Percentiles rank a stretch among this genome's conserved stretches.
These are phyloP conservation scores for Penicillium sp. DNA, from an alignment of 2,329 filamentous ascomycete genomes.

Conservation along the genomic window DNA sequence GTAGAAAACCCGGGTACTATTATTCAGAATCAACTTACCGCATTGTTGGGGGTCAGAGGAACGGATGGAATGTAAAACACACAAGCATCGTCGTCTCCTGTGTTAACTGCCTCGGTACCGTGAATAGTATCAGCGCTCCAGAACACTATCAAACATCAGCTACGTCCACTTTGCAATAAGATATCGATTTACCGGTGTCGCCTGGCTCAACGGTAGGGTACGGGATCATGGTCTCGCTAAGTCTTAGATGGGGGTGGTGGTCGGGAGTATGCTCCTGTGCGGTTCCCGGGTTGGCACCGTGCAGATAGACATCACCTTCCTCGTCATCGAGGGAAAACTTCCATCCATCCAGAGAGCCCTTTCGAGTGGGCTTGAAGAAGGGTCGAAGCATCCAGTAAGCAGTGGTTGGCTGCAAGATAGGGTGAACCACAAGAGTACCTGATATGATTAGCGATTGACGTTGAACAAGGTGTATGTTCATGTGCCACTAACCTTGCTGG, in stretches of 20 bases:
- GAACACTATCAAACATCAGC: background rate
- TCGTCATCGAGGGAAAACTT: background rate
- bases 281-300: background rate
- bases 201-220: background rate
- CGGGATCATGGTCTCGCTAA: background rate
- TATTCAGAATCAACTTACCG: background rate
- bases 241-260: background rate
- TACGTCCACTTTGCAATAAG: background rate
- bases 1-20: background rate
- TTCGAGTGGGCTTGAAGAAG: conserved; percentile 61
- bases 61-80: background rate
- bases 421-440: conserved; percentile 66
- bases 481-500: background rate
- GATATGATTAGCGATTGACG: background rate
- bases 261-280: background rate
- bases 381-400: conserved; percentile 74
- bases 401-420: conserved; percentile 66
- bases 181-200: background rate
- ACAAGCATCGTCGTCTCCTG: background rate
- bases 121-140: background rate
- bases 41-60: background rate
- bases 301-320: background rate
- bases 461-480: background rate
- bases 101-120: background rate
- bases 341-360: conserved; percentile 1